Evolutionary conservation across 768 basidiomycete genomes (phyloP).

Genomic region (Mycena crocata): DNA sequence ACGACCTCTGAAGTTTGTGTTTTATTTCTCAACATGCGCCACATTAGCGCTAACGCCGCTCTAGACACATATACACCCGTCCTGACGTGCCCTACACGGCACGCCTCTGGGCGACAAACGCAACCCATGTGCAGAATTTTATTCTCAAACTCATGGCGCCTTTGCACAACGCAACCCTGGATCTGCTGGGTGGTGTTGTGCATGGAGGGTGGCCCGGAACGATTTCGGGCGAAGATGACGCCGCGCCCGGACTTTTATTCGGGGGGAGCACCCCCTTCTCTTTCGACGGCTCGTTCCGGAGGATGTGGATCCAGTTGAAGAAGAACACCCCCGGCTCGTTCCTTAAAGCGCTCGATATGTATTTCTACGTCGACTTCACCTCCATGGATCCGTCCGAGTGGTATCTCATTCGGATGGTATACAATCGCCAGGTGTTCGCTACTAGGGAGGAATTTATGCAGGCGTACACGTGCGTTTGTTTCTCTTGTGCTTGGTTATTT

Average conservation of each 20-base stretch:
- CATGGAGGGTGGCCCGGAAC: background rate
- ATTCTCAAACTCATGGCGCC: conserved; percentile 12
- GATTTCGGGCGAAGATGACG: background rate
- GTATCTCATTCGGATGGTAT: conserved; percentile 66
- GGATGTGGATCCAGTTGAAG: conserved; percentile 64
- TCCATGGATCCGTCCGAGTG: conserved; percentile 64
- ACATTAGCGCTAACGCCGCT: background rate
- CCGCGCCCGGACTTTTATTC: conserved; percentile 45
- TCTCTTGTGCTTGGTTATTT: background rate
- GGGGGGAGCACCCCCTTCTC: conserved; percentile 63
- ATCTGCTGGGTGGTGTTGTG: conserved; percentile 28
- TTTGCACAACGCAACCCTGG: conserved; percentile 24
- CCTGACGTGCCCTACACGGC: conserved; percentile 31
- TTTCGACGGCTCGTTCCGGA: conserved; percentile 70
- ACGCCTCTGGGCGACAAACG: conserved; percentile 17
- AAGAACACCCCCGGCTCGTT: conserved; percentile 62
- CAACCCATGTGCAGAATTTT: conserved; percentile 10
- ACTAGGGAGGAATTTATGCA: conserved; percentile 60
- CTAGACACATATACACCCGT: conserved; percentile 31
- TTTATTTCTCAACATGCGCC: background rate
- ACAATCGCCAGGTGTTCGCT: conserved; percentile 69
- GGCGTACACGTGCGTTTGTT: conserved; percentile 52
- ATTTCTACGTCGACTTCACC: conserved; percentile 66
- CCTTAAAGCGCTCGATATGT: conserved; percentile 67
- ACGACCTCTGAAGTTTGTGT: conserved; percentile 21